Base-by-base conservation (phyloP, 2,329 filamentous ascomycete genomes). In the Pseudocercospora ulei region DNA sequence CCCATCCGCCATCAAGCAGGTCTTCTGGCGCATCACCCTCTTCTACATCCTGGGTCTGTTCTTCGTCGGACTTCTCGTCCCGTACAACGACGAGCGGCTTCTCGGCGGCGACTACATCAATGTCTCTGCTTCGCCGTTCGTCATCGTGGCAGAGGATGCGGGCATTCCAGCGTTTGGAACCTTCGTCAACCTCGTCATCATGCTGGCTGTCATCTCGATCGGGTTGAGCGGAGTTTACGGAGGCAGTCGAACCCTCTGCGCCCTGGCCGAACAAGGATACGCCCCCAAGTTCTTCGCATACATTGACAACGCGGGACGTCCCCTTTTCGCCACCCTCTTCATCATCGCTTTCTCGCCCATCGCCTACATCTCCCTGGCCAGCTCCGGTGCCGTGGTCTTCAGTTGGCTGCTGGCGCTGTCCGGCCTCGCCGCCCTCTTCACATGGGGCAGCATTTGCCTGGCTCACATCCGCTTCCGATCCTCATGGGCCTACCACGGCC, bases 161-260 rank as follows among this genome's bases (percentile, higher is more conserved):
- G 80, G 83, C 5, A 92, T 95, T 53, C 65, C 74, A 26, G 78
- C 80, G 2, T 72, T 95, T 2, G 84, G 85, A 1, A 87, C 82
- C 0, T 73, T 95, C 38, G 92, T 95, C 81, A 95, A 96, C 62
- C 78, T 76, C n/a, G 85, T 95, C 44, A 94, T 95, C 59, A 76
- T 95, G 13, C 67, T 95, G 13, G 92, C 84, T 0, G 87, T 95
- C 43, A 86, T 86, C 41, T 95, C 94, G 62, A 51, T 51, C n/a
- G 48, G 48, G 26, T 33, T 51, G 7, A 88, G 84, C 4, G 79
- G 86, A 45, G 80, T 95, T 43, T 96, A 93, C 55, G 88, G 86
- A 22, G 88, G 84, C 14, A 92, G 84, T 1, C 78, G 88, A 53
- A 95, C 87, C 2, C 75, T 96, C 5, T 84, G 86, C 16, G 86